Base-by-base conservation (phyloP, 2,329 filamentous ascomycete genomes). In the Xenoacremonium recifei region DNA sequence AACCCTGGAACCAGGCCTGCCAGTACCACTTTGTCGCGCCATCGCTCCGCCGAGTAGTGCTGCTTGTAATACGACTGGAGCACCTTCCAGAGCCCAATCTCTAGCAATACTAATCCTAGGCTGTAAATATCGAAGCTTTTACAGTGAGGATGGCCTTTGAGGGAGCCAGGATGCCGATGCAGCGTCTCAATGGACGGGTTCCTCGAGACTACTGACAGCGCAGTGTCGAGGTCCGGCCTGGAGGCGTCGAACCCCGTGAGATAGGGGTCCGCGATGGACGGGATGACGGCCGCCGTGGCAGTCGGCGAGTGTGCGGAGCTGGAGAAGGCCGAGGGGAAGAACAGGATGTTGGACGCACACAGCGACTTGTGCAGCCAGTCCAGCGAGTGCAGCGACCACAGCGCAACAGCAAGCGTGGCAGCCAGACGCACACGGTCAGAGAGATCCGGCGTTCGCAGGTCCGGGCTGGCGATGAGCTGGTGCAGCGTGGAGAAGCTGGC, bases 281-380 rank as follows among this genome's bases (percentile, higher is more conserved):
- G 68, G 3, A 68, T 58, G 32, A 64, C 53, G n/a, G 45, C 57
- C 40, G 55, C 67, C 59, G 50, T 61, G 52, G 47, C 70, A 49
- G 54, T 57, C 30, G 64, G 51, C 6, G 64, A 62, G 7, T 51
- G 49, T 5, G 57, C 54, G 6, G 55, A 50, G 12, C 42, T 58
- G 53, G 60, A 75, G 49, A 63, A 58, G 17, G 63, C 61, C 0
- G 68, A 69, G 5, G 66, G 70, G 56, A 76, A 79, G 62, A 80
- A 77, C 37, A 80, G 62, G 34, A 80, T 69, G 58, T 77, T 80
- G 43, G 71, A 59, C 41, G 65, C 69, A 38, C 76, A 73, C 12
- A 81, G 64, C 27, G 73, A 76, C 55, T 81, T 80, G 64, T 80
- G 75, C 30, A 78, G 65, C 74, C 73, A 77, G 55, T 76, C 73